Percentiles rank a stretch among this genome's conserved stretches.
These are phyloP conservation scores for Thymus quinquecostatus DNA, from an alignment of 257 asterid species.

Conservation along the genomic window DNA sequence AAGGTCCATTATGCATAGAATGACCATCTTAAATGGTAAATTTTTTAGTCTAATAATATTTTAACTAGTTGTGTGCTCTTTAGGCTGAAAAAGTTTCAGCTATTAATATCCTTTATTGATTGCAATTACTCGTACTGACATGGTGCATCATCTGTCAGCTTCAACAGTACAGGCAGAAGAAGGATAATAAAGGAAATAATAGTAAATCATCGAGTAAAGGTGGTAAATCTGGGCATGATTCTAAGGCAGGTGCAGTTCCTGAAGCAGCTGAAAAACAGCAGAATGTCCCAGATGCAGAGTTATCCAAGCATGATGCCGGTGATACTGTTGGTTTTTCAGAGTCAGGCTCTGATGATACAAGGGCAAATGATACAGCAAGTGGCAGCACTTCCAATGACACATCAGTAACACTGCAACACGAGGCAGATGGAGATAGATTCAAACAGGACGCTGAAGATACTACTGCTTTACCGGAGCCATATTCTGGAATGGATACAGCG, in stretches of 20 bases:
- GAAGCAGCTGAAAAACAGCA: conserved; percentile 40
- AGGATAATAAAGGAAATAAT: conserved; percentile 67
- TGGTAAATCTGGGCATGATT: conserved; percentile 62
- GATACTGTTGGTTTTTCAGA: conserved; percentile 43
- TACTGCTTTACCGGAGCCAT: conserved; percentile 43
- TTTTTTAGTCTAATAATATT: neutral
- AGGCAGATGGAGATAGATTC: conserved; percentile 47
- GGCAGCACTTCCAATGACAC: conserved; percentile 41
- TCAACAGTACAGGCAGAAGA: conserved; percentile 94
- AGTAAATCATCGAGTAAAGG: conserved; percentile 60
- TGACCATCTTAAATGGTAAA: conserved; percentile 15
- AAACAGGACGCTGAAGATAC: conserved; percentile 38
- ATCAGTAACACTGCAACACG: conserved; percentile 35
- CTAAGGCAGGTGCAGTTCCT: conserved; percentile 35
- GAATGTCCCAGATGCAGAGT: conserved; percentile 49
- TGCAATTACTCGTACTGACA: conserved; percentile 7
- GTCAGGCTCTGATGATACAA: conserved; percentile 38
- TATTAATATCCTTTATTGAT: conserved; percentile 12
- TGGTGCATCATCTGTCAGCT: conserved; percentile 54
- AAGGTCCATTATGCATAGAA: neutral
- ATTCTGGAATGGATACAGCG: conserved; percentile 38
- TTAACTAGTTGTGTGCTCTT: neutral
- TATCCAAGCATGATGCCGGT: conserved; percentile 38
- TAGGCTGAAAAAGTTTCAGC: neutral
- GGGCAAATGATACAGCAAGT: conserved; percentile 30